Percentiles rank a stretch among this genome's conserved stretches.
phyloP scores from a whole-genome alignment of 768 basidiomycete genomes.

The Crassisporium funariophilum region DNA sequence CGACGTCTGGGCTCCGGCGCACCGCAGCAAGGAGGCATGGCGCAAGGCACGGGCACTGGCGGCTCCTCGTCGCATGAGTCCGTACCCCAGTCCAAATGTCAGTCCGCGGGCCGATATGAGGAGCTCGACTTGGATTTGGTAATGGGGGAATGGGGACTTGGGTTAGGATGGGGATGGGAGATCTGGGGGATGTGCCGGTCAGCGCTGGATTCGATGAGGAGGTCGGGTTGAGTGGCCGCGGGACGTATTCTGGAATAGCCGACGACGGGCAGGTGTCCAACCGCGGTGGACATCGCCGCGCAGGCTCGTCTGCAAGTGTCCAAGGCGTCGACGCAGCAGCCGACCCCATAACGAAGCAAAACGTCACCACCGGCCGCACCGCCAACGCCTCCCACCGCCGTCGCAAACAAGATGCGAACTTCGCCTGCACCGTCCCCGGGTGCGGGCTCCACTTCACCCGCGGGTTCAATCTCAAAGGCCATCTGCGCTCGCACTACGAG shows the following conservation, averaged over 20 bases:
- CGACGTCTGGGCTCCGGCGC: constrained; percentile 34
- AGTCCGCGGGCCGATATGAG: constrained; percentile 56
- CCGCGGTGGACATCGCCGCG: constrained; percentile 14
- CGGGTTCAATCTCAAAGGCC: constrained; percentile 95
- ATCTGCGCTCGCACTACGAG: constrained; percentile 92
- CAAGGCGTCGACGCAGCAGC: constrained; percentile 3
- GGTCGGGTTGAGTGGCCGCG: constrained; percentile 27
- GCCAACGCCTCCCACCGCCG: constrained; percentile 83
- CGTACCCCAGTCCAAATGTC: constrained; percentile 70
- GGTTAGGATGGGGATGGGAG: constrained; percentile 4
- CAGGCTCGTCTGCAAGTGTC: constrained; percentile 13
- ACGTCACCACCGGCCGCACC: constrained; percentile 90
- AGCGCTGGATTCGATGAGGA: constrained; percentile 33
- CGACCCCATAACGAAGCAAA: constrained; percentile 56
- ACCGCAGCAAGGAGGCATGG: constrained; percentile 24
- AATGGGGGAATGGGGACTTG: constrained; percentile 4
- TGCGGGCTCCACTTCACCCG: constrained; percentile 89
- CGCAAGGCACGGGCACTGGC: constrained; percentile 9
- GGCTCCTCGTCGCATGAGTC: constrained; percentile 44
- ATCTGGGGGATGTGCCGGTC: constrained; percentile 25
- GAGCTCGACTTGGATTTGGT: constrained; percentile 46
- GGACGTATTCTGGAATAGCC: constrained; percentile 14
- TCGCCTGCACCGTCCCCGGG: constrained; percentile 78
- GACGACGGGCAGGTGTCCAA: constrained; percentile 16
- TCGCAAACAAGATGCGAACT: constrained; percentile 87